Percentiles rank a stretch among this genome's conserved stretches.
phyloP scores from a whole-genome alignment of 768 basidiomycete genomes.

The Panaeolus cyanescens region DNA sequence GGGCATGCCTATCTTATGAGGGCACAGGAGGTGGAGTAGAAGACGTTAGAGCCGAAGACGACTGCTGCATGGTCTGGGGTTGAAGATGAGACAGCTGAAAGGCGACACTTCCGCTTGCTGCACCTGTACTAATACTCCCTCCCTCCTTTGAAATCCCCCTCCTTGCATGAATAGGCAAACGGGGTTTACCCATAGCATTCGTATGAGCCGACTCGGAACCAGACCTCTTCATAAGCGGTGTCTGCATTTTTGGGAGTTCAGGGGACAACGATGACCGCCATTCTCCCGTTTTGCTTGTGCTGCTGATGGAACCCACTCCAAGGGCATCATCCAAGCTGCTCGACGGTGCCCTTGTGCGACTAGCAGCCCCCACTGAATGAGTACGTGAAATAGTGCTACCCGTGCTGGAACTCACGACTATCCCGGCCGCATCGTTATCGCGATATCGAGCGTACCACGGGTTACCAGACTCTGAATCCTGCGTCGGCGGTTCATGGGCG shows the following conservation, averaged over 20 bases:
- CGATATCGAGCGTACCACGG: neutral
- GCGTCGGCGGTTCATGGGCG: neutral
- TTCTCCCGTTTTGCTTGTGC: neutral
- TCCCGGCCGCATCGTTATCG: neutral
- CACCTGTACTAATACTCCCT: neutral
- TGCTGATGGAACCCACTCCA: neutral
- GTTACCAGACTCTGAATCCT: constrained; percentile 7
- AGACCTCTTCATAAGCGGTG: neutral
- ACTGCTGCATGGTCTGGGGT: neutral
- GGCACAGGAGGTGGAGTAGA: neutral
- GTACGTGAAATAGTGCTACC: constrained; percentile 13
- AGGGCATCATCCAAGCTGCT: neutral
- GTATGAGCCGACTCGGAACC: neutral
- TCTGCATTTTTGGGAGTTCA: neutral
- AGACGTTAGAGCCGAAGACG: neutral
- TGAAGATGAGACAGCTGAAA: constrained; percentile 1
- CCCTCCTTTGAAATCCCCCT: constrained; percentile 3
- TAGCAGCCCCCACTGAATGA: constrained; percentile 17
- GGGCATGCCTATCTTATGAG: neutral
- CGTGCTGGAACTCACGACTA: constrained; percentile 1
- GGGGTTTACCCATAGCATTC: neutral
- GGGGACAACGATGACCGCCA: neutral
- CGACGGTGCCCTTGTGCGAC: neutral
- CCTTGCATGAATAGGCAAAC: neutral
- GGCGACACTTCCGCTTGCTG: neutral